A percentile compares a stretch with the other conserved stretches of the same genome.
Evolutionary conservation across 164 flowering plant genomes (phyloP).

Genomic region (Piper betle): DNA sequence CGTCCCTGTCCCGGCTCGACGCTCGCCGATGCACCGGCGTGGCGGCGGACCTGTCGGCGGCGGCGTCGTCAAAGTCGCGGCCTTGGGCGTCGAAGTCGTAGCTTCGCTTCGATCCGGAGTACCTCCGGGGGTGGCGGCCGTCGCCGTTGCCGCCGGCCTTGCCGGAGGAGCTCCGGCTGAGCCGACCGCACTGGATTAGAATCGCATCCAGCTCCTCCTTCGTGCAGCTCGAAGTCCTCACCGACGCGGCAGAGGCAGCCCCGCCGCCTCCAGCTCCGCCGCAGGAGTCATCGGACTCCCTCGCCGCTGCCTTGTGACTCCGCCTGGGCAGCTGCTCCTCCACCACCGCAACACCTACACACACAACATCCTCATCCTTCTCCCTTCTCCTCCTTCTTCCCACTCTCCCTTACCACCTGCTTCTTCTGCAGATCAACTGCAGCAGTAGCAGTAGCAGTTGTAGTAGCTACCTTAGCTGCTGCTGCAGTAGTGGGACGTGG

Average conservation of each 20-base stretch:
- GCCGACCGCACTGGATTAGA: slow-evolving; percentile 83
- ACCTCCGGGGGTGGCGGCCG: slow-evolving; percentile 23
- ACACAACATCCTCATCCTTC: slow-evolving; percentile 26
- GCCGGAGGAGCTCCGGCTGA: slow-evolving; percentile 80
- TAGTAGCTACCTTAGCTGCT: too few species aligned
- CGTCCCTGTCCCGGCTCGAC: slow-evolving; percentile 68
- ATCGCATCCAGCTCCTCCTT: slow-evolving; percentile 92
- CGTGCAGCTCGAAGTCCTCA: slow-evolving; percentile 79
- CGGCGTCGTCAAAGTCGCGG: slow-evolving; percentile 4
- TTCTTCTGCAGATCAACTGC: too few species aligned
- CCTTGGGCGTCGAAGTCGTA: slow-evolving; percentile 49
- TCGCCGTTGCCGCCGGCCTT: slow-evolving; percentile 13
- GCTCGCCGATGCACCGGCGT: slow-evolving; percentile 47
- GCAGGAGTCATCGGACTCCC: slow-evolving; percentile 1
- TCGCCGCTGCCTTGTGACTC: background rate
- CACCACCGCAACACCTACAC: slow-evolving; percentile 20
- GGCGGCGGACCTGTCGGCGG: slow-evolving; percentile 14
- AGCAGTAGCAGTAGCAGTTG: too few species aligned
- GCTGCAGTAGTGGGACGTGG: too few species aligned
- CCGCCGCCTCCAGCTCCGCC: background rate
- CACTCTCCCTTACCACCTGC: slow-evolving; percentile 6
- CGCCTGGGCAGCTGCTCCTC: background rate
- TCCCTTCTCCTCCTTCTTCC: slow-evolving; percentile 29
- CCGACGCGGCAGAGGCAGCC: slow-evolving; percentile 7
- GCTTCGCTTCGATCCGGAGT: slow-evolving; percentile 80